Evolutionary conservation across 352 stramenopile genomes (phyloP).

Genomic region (Phytophthora constricta): DNA sequence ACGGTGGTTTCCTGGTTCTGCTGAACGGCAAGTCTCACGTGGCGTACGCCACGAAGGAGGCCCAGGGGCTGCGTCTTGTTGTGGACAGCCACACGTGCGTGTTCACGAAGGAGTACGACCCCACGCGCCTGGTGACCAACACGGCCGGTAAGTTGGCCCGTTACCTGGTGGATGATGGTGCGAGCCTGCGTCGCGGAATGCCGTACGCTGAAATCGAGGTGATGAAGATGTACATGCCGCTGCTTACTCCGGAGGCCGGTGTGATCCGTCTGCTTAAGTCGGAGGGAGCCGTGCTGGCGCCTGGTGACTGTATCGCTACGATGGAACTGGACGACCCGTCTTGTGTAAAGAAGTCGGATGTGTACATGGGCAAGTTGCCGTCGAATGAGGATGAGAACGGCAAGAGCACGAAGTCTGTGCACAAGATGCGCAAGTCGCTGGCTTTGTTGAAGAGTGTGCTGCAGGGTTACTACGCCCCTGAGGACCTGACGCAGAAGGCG

Average conservation of each 20-base stretch:
- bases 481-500: constrained; percentile 86
- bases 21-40: constrained; percentile 97
- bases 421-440: constrained; percentile 82
- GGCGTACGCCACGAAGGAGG: constrained; percentile 95
- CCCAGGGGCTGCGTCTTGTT: constrained; percentile 90
- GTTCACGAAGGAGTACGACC: constrained; percentile 99
- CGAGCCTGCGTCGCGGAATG: constrained; percentile 86
- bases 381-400: constrained; percentile 40
- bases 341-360: constrained; percentile 94
- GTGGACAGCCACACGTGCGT: constrained; percentile 96
- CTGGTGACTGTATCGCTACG: constrained; percentile 97
- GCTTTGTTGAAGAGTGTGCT: constrained; percentile 92
- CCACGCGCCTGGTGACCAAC: constrained; percentile 96
- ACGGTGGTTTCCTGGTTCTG: constrained; percentile 98
- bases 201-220: constrained; percentile 93
- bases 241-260: constrained; percentile 97
- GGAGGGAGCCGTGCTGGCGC: constrained; percentile 95
- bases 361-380: constrained; percentile 90
- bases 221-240: constrained; percentile 99
- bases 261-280: constrained; percentile 96
- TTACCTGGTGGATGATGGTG: constrained; percentile 97
- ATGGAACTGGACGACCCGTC: constrained; percentile 98
- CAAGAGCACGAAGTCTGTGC: constrained; percentile 60
- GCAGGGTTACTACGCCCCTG: constrained; percentile 92
- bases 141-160: constrained; percentile 99